Evolutionary conservation across 2,329 filamentous ascomycete species (phyloP).

Genomic region (Penicillium frequentans): DNA sequence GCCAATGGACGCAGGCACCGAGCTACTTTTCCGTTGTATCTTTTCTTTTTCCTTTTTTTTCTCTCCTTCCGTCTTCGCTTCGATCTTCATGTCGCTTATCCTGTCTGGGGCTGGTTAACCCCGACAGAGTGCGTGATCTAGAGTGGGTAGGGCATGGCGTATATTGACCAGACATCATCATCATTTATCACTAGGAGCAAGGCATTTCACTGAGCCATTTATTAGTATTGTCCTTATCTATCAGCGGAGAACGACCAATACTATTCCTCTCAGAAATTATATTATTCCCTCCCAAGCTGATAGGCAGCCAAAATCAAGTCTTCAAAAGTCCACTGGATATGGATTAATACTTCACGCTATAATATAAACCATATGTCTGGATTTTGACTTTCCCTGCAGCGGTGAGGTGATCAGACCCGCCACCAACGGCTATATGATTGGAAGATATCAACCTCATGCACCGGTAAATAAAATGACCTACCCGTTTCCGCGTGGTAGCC

Average conservation of each 20-base stretch:
- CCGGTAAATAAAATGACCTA: background rate
- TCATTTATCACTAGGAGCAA: background rate
- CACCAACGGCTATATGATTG: background rate
- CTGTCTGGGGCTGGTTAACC: background rate
- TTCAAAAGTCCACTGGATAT: background rate
- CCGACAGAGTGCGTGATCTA: background rate
- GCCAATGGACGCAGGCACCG: conserved; percentile 22
- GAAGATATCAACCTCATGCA: background rate
- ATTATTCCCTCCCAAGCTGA: background rate
- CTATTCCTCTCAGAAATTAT: background rate
- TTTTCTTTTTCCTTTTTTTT: conserved; percentile 3
- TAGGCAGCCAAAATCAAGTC: background rate
- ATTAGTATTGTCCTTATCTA: background rate
- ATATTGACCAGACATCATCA: background rate
- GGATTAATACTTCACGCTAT: background rate
- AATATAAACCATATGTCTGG: background rate
- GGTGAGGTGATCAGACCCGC: conserved; percentile 4
- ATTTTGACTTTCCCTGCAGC: background rate
- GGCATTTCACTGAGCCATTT: background rate
- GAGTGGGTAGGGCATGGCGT: background rate
- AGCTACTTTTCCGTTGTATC: conserved; percentile 1
- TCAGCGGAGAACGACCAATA: background rate
- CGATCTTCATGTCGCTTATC: conserved; percentile 2
- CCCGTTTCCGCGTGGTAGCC: background rate
- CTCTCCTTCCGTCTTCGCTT: background rate